Evolutionary conservation across 805 yeast species (phyloP), one percentile per base, ranked within the genome.

Genomic region (Wickerhamiella parazyma): DNA sequence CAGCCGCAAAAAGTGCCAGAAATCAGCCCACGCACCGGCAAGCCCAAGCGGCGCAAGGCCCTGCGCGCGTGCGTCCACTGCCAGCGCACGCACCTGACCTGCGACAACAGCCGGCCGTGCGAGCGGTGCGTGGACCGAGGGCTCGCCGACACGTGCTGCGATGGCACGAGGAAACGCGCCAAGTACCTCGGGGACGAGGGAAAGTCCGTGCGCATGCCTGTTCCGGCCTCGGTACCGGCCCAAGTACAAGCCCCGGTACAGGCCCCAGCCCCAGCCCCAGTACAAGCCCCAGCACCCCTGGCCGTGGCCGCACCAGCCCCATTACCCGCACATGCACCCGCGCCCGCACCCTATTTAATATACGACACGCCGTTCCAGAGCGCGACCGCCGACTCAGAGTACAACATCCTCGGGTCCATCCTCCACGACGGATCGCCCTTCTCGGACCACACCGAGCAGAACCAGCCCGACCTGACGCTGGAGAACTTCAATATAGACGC

Each of bases 11-110:
- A 22, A n/a, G 8, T 28, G 6, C 41, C 45, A 4, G 45, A 28
- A 17, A 44, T 44, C 11, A 38, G 44, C 3, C 44, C 47, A 8
- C 53, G 66, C 33, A 64, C 68, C 0, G 67, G 67, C 12, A 52
- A 57, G 35, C 64, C 67, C 16, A 61, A 65, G 22, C 68, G 77
- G 34, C 71, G 72, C 54, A 87, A 87, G 57, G 87, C 91, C 0
- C 68, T 78, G 6, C 68, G 94, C 45, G 97, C 98, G 4, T 89
- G 98, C 53, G 73, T 75, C 33, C 91, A 87, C 62, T 89, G 98
- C 57, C 86, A 87, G 48, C 74, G 76, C 53, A 82, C 94, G 2
- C 98, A 89, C 59, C 75, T 87, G 69, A 83, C 96, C 0, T 89
- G 98, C 60, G 95, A 87, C 53, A 73, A 77, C 20, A 71, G 65